Evolutionary conservation across 164 flowering plant genomes (phyloP).

Genomic region (Stephania yunnanensis): DNA sequence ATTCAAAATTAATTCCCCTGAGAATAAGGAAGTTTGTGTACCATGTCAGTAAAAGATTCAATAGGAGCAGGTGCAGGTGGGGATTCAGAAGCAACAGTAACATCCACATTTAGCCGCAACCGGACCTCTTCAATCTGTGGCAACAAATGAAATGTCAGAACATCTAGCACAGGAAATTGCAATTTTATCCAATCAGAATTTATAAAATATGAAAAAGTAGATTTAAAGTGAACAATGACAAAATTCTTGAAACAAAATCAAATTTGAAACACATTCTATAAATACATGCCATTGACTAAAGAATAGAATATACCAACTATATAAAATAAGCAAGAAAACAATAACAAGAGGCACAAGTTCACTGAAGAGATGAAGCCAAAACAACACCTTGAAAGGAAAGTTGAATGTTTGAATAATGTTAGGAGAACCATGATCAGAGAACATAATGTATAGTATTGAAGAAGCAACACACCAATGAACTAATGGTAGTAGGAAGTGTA

Average conservation of each 20-base stretch:
- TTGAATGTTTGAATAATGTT: too few species aligned
- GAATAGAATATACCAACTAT: background rate
- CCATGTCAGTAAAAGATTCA: conserved; percentile 62
- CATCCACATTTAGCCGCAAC: conserved; percentile 53
- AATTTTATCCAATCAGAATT: background rate
- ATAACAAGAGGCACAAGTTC: background rate
- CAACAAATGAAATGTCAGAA: background rate
- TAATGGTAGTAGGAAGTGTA: too few species aligned
- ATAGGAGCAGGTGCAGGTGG: conserved; percentile 51
- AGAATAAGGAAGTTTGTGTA: conserved; percentile 11
- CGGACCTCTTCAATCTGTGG: conserved; percentile 56
- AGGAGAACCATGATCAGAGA: too few species aligned
- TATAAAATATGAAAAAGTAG: background rate
- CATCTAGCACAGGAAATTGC: background rate
- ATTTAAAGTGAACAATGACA: background rate
- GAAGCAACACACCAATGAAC: too few species aligned
- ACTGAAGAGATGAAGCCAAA: background rate
- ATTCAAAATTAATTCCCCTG: background rate
- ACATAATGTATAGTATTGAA: too few species aligned
- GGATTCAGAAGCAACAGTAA: conserved; percentile 35
- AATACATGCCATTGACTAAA: background rate
- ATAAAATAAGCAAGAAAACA: background rate
- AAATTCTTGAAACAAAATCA: background rate
- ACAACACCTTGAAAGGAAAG: background rate
- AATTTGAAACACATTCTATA: background rate